phyloP scores from a whole-genome alignment of 176 grass and related monocot species.

The Rhynchospora tenuis region DNA sequence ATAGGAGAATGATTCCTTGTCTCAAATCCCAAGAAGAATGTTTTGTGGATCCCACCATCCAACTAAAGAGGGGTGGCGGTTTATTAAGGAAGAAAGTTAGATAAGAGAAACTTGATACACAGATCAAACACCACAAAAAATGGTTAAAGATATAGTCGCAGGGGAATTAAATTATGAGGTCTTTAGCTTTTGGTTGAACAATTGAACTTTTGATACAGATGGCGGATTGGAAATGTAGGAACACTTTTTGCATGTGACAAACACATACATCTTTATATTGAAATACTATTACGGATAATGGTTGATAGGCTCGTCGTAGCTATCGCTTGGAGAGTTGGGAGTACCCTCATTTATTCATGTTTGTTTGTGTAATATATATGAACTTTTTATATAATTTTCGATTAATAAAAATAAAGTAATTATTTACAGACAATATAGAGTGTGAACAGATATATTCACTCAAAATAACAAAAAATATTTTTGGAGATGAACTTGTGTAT shows the following conservation, averaged over 20 bases:
- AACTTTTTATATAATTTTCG: too few relatives aligned
- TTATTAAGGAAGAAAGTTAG: constrained; percentile 17
- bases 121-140: neutral
- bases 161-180: constrained; percentile 10
- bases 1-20: constrained; percentile 8
- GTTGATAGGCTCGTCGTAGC: too few relatives aligned
- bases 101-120: neutral
- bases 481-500: too few relatives aligned
- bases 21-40: constrained; percentile 23
- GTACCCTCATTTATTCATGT: too few relatives aligned
- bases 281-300: neutral
- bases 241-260: neutral
- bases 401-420: too few relatives aligned
- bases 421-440: too few relatives aligned
- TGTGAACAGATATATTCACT: too few relatives aligned
- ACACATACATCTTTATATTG: neutral
- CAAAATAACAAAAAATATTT: too few relatives aligned
- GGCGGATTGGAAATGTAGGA: neutral
- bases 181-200: constrained; percentile 19
- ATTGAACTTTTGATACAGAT: neutral
- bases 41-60: constrained; percentile 7
- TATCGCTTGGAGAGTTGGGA: too few relatives aligned
- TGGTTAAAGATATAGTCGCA: neutral
- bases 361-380: too few relatives aligned
- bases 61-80: neutral